Conservation (phyloP, 768 basidiomycete species). For the Rickenella mellea region DNA sequence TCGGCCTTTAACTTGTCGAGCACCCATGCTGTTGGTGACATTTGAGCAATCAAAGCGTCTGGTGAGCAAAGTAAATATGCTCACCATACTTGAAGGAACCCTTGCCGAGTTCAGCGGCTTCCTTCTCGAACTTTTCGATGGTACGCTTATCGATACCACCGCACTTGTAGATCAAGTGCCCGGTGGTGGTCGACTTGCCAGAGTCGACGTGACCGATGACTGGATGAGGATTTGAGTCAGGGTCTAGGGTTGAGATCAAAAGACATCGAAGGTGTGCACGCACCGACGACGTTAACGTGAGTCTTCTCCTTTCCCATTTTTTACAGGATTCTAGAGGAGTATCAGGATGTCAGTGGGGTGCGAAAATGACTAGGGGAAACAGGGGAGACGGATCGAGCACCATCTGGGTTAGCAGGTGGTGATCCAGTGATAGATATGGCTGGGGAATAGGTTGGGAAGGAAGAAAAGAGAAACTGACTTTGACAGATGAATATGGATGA, state of each 20-base stretch:
- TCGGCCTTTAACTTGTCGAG: slow-evolving; percentile 99
- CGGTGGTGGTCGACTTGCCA: slow-evolving; percentile 99
- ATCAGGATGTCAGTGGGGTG: slow-evolving; percentile 7
- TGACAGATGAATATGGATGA: slow-evolving; percentile 28
- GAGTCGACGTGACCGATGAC: slow-evolving; percentile 99
- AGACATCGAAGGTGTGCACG: slow-evolving; percentile 27
- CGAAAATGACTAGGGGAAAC: slow-evolving; percentile 3
- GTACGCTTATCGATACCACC: slow-evolving; percentile 99
- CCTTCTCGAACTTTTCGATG: slow-evolving; percentile 99
- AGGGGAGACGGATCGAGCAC: slow-evolving; percentile 13
- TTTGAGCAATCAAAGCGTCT: slow-evolving; percentile 15
- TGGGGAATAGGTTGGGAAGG: no score
- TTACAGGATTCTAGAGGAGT: slow-evolving; percentile 34
- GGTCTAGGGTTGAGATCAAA: slow-evolving; percentile 9
- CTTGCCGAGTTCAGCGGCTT: slow-evolving; percentile 99
- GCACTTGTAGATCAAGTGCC: slow-evolving; percentile 99
- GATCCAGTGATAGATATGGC: no score
- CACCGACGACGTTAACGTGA: slow-evolving; percentile 97
- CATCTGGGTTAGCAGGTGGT: background rate
- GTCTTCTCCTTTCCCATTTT: slow-evolving; percentile 95
- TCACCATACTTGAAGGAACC: slow-evolving; percentile 95
- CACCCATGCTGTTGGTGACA: slow-evolving; percentile 90
- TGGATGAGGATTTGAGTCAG: slow-evolving; percentile 25
- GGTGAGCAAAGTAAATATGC: slow-evolving; percentile 20
- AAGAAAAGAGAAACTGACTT: slow-evolving; percentile 29